phyloP scores from a whole-genome alignment of 2,329 filamentous ascomycete genomes.

The Botrytis squamosa region DNA sequence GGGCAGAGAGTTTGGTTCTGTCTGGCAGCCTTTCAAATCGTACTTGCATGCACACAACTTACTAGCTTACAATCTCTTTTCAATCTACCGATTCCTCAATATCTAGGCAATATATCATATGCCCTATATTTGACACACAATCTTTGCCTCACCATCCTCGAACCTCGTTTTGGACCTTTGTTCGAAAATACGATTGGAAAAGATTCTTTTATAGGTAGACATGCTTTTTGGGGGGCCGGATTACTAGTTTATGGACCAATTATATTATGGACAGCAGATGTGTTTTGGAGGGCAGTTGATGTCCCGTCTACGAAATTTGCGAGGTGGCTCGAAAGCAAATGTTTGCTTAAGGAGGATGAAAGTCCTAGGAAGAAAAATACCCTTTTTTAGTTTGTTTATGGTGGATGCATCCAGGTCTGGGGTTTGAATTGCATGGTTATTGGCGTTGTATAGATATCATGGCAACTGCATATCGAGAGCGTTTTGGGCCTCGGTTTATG shows the following conservation, averaged over 20 bases:
- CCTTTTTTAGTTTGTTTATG: background rate
- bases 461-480: background rate
- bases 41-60: constrained; percentile 40
- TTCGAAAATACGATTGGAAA: constrained; percentile 29
- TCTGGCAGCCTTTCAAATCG: constrained; percentile 36
- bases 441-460: background rate
- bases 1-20: constrained; percentile 37
- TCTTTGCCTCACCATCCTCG: constrained; percentile 43
- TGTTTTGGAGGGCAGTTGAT: constrained; percentile 60
- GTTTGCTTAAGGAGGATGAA: constrained; percentile 26
- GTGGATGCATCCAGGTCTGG: background rate
- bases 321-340: constrained; percentile 45
- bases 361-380: background rate
- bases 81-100: constrained; percentile 50
- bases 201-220: constrained; percentile 29
- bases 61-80: constrained; percentile 45
- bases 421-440: background rate
- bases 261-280: constrained; percentile 52
- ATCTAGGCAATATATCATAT: constrained; percentile 56
- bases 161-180: constrained; percentile 32
- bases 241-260: constrained; percentile 48
- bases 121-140: constrained; percentile 60
- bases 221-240: constrained; percentile 39
- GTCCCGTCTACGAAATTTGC: constrained; percentile 50
- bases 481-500: background rate